Conservation (phyloP, 768 basidiomycete species). For the Tylopilus plumbeoviolaceoides region DNA sequence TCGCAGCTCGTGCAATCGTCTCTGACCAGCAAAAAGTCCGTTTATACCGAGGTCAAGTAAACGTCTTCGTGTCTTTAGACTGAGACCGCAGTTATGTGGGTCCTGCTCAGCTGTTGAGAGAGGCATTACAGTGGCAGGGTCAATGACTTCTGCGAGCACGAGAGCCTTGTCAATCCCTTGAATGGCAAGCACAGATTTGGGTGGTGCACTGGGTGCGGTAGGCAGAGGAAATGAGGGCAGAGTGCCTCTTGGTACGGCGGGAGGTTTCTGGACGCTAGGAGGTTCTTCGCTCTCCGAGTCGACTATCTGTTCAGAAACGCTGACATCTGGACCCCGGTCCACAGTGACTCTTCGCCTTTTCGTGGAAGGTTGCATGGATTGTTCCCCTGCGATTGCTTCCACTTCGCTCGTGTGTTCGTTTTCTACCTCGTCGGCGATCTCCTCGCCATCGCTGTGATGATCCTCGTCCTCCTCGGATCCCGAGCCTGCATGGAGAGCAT, state of each 20-base stretch:
- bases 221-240: conserved; percentile 73
- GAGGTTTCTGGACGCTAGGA: conserved; percentile 4
- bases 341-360: conserved; percentile 45
- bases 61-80: conserved; percentile 55
- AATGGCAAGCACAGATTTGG: conserved; percentile 63
- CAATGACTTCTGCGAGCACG: conserved; percentile 63
- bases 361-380: conserved; percentile 30
- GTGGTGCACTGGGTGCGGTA: conserved; percentile 60
- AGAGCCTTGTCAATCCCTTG: conserved; percentile 79
- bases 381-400: conserved; percentile 5
- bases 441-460: conserved; percentile 11
- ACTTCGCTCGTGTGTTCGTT: conserved; percentile 7
- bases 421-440: conserved; percentile 17
- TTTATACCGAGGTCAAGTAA: conserved; percentile 75
- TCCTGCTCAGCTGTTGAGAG: conserved; percentile 39
- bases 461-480: conserved; percentile 25
- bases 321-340: conserved; percentile 19
- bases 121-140: conserved; percentile 44
- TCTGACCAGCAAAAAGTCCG: conserved; percentile 83
- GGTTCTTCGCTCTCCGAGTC: conserved; percentile 1
- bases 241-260: conserved; percentile 25
- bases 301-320: neutral
- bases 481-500: conserved; percentile 12
- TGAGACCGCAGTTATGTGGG: conserved; percentile 45
- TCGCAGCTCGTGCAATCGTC: conserved; percentile 3